Percentiles rank a stretch among this genome's conserved stretches.
Conservation (phyloP, 2,329 filamentous ascomycete species). For the Verticillium albo-atrum region DNA sequence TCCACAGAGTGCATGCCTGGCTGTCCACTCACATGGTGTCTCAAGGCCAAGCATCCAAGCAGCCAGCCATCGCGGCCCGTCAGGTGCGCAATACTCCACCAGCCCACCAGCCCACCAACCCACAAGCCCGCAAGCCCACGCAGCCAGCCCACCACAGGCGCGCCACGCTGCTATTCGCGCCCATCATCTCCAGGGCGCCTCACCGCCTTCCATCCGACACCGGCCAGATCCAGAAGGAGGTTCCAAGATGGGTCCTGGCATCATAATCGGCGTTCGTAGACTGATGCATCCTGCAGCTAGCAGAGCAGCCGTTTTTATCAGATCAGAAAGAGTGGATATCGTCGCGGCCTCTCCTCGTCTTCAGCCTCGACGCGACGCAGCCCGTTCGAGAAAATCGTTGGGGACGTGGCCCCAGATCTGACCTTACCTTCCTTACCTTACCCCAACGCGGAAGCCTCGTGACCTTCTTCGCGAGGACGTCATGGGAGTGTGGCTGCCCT, state of each 20-base stretch:
- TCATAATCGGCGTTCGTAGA: neutral
- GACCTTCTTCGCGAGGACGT: neutral
- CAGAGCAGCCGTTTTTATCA: neutral
- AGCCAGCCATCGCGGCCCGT: neutral
- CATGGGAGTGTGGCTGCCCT: neutral
- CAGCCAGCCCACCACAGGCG: neutral
- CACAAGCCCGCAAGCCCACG: no score
- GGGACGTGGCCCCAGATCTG: neutral
- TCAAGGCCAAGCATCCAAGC: neutral
- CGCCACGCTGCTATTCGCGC: neutral
- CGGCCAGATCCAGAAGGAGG: neutral
- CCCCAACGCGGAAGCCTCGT: neutral
- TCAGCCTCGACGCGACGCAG: neutral
- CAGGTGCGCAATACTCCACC: neutral
- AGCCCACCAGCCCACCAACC: no score
- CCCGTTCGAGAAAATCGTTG: neutral
- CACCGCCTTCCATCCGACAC: neutral
- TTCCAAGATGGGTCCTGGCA: neutral
- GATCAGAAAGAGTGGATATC: neutral
- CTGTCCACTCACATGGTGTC: neutral
- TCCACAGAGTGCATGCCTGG: neutral
- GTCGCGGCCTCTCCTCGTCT: neutral
- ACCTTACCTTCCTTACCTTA: no score
- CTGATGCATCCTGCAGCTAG: neutral
- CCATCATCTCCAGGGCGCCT: neutral